Evolutionary conservation across 257 asterid genomes (phyloP), one percentile per base, ranked within the genome.

Genomic region (Avicennia marina): DNA sequence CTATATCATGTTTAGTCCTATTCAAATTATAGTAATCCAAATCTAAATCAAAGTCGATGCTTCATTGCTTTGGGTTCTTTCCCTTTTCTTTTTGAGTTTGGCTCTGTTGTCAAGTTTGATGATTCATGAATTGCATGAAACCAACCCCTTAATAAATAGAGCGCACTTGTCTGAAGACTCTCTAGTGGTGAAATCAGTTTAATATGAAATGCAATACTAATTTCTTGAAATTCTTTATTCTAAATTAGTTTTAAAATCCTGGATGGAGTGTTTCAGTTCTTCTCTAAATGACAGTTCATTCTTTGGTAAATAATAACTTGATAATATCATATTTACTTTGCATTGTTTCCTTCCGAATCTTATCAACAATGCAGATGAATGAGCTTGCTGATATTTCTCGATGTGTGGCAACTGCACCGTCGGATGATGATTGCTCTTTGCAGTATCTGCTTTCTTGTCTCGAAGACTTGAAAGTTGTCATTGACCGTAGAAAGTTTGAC

Each of bases 361-460:
- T 56, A 27, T 56, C 4, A 48, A 54, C 55, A 26, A 36, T 75
- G 78, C 82, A 93, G 99, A 89, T 93, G 80, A 86, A 64, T 73
- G 99, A 93, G 73, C 96, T 89, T 72, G 96, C 97, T 68, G 99
- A 93, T 73, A 89, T 93, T 58, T 89, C 99, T 64, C 87, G 96
- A 55, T 93, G 97, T 73, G 96, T 81, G 39, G 96, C 96, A 25
- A 82, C 84, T 67, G 74, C 96, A 32, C 99, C 97, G 50, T 54
- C 84, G 68, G 91, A 93, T 66, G 96, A 89, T 78, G 97, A 93
- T 49, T 83, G 80, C 40, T 80, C 97, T 47, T 56, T 79, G 74
- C 78, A 76, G 66, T 86, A 93, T 80, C 74, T 93, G 69, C 87
- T 93, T 60, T 73, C 95, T 62, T 93, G 91, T 77, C 97, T 93